phyloP scores from a whole-genome alignment of 192 early-diverging fungal genomes.

The Coemansia javaensis region DNA sequence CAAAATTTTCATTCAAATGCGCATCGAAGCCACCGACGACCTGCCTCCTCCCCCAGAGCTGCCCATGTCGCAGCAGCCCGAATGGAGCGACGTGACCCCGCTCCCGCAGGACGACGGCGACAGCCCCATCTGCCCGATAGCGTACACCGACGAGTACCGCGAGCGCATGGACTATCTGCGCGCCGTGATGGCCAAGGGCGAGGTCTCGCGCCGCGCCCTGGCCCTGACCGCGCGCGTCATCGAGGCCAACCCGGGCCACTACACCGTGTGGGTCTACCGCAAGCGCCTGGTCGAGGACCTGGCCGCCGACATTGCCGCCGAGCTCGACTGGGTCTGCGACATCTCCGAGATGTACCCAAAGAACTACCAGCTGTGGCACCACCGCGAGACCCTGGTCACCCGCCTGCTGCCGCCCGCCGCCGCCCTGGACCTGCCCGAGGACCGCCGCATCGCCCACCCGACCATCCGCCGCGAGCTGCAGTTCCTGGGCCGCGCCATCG shows the following conservation, averaged over 20 bases:
- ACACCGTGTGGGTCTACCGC: slow-evolving; percentile 93
- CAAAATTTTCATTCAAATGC: no score
- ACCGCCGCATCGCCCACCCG: slow-evolving; percentile 31
- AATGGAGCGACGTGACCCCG: slow-evolving; percentile 42
- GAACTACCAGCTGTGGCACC: slow-evolving; percentile 93
- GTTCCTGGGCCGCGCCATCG: slow-evolving; percentile 67
- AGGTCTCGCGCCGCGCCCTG: slow-evolving; percentile 75
- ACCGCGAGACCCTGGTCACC: slow-evolving; percentile 24
- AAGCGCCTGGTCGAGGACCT: slow-evolving; percentile 72
- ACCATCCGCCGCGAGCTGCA: slow-evolving; percentile 61
- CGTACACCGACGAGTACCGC: slow-evolving; percentile 42
- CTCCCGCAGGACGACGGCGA: slow-evolving; percentile 35
- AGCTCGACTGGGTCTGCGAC: slow-evolving; percentile 72
- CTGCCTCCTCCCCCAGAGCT: no score
- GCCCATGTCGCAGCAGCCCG: slow-evolving; percentile 27
- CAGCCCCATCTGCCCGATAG: slow-evolving; percentile 35
- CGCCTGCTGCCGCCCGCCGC: slow-evolving; percentile 21
- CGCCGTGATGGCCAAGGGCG: slow-evolving; percentile 65
- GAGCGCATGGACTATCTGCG: slow-evolving; percentile 82
- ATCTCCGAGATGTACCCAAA: slow-evolving; percentile 77
- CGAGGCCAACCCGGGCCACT: slow-evolving; percentile 84
- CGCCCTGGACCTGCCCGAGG: slow-evolving; percentile 11
- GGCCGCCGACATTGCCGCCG: slow-evolving; percentile 57
- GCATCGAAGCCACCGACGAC: slow-evolving; percentile 3
- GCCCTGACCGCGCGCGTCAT: slow-evolving; percentile 78